Evolutionary conservation across 1,284 basidiomycete species (phyloP).

Genomic region (Microstroma glucosiphilum): DNA sequence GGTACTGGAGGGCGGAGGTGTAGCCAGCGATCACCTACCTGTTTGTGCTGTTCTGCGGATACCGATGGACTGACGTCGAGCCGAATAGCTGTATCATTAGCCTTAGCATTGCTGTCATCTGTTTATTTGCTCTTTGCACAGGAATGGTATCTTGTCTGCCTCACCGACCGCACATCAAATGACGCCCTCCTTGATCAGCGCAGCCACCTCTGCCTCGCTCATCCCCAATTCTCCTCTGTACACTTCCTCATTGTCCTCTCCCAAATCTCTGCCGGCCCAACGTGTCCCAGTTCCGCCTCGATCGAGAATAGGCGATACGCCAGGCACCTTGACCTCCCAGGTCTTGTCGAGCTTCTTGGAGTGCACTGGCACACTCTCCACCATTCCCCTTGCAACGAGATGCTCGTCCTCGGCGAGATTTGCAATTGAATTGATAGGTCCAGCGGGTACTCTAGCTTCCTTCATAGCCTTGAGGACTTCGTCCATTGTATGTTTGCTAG

Average conservation of each 20-base stretch:
- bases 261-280: constrained; percentile 8
- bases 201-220: background rate
- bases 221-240: background rate
- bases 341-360: background rate
- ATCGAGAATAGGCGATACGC: constrained; percentile 7
- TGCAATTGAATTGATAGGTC: constrained; percentile 1
- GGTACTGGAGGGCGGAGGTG: background rate
- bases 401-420: background rate
- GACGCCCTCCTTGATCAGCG: constrained; percentile 3
- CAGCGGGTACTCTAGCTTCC: constrained; percentile 10
- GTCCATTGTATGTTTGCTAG: constrained; percentile 6
- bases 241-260: constrained; percentile 8
- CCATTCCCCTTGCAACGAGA: constrained; percentile 7
- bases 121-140: background rate
- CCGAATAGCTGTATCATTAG: background rate
- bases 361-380: constrained; percentile 4
- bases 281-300: constrained; percentile 3
- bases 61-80: background rate
- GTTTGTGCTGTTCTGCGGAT: background rate
- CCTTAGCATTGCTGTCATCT: background rate
- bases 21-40: background rate
- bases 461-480: constrained; percentile 9
- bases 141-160: background rate
- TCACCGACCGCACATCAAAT: background rate
- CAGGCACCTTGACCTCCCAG: constrained; percentile 7